These are phyloP conservation scores for Mitragyna speciosa DNA, from an alignment of 257 asterid genomes.

Conservation along the genomic window DNA sequence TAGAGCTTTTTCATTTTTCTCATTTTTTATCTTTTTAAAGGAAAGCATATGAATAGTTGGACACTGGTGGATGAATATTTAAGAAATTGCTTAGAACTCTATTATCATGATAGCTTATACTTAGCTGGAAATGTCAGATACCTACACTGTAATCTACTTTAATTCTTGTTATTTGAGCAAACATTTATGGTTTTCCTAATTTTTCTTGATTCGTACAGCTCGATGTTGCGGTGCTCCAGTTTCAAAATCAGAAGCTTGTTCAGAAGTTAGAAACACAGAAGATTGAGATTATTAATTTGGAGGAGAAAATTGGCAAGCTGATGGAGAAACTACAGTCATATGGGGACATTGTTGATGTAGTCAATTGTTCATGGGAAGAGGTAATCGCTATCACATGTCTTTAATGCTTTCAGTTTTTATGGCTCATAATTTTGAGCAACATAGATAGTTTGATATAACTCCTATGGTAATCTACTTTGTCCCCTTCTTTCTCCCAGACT, in stretches of 20 bases:
- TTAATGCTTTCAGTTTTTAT: neutral
- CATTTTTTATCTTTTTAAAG: no score
- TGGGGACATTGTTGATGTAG: constrained; percentile 47
- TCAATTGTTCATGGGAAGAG: constrained; percentile 69
- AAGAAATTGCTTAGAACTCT: no score
- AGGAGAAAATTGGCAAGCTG: constrained; percentile 49
- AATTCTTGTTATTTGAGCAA: neutral
- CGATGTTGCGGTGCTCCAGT: constrained; percentile 81
- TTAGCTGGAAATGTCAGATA: neutral
- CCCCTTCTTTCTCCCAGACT: constrained; percentile 47
- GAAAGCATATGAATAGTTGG: neutral
- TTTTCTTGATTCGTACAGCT: constrained; percentile 44
- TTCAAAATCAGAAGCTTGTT: constrained; percentile 86
- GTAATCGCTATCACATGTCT: constrained; percentile 32
- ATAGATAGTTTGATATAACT: neutral
- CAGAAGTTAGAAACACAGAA: constrained; percentile 93
- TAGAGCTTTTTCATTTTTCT: no score
- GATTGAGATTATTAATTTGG: constrained; percentile 63
- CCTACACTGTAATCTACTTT: neutral
- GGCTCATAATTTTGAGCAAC: neutral
- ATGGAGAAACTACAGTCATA: constrained; percentile 63
- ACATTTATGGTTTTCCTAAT: neutral
- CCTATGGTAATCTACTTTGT: neutral
- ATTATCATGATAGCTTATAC: neutral
- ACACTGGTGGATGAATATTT: neutral